Evolutionary conservation across 352 stramenopile species (phyloP).

Genomic region (Globisporangium echinulatum): DNA sequence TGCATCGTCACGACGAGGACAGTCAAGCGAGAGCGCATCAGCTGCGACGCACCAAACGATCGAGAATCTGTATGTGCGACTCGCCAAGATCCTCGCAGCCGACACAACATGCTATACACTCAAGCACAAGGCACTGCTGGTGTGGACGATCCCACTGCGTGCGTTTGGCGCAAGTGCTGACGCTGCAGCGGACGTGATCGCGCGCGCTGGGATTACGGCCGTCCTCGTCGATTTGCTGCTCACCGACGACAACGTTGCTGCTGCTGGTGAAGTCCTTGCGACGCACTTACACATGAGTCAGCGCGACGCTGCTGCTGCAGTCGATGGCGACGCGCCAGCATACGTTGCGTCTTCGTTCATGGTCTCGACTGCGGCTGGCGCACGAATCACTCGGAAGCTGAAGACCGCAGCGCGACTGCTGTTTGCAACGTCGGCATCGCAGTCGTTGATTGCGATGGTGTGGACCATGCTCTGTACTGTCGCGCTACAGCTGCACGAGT

Average conservation of each 20-base stretch:
- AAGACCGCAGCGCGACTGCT: slow-evolving; percentile 15
- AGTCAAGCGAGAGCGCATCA: too few relatives aligned
- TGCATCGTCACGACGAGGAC: too few relatives aligned
- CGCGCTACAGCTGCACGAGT: slow-evolving; percentile 23
- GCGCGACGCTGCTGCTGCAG: neutral
- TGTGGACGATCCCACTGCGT: slow-evolving; percentile 20
- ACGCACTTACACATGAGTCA: neutral
- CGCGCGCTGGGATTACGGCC: slow-evolving; percentile 12
- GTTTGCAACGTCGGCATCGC: slow-evolving; percentile 15
- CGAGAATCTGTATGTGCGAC: slow-evolving; percentile 52
- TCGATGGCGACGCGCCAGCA: neutral
- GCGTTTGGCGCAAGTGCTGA: slow-evolving; percentile 3
- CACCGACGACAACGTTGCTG: neutral
- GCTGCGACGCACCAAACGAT: slow-evolving; percentile 14
- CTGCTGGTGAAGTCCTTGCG: neutral
- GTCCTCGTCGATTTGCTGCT: slow-evolving; percentile 9
- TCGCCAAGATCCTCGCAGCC: slow-evolving; percentile 33
- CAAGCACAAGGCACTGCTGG: slow-evolving; percentile 39
- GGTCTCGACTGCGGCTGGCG: neutral
- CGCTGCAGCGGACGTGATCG: slow-evolving; percentile 10
- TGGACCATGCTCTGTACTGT: slow-evolving; percentile 31
- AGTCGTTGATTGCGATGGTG: slow-evolving; percentile 22
- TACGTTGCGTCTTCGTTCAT: neutral
- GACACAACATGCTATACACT: slow-evolving; percentile 27
- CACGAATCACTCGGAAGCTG: slow-evolving; percentile 6